Base-by-base conservation (phyloP, 2,329 filamentous ascomycete genomes). In the Pseudocercospora musae region DNA sequence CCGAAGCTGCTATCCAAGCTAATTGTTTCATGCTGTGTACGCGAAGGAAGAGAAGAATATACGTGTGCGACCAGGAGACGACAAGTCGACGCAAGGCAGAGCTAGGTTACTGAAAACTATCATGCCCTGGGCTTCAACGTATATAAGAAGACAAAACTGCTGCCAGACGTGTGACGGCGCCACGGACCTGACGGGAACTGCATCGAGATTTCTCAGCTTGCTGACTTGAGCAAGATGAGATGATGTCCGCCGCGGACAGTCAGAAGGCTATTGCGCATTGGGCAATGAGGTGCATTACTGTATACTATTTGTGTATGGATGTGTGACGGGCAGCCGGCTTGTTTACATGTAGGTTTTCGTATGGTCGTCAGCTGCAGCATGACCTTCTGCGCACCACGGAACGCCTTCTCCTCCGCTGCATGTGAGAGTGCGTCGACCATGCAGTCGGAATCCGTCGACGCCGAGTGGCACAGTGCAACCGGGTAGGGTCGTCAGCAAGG, bases 1-100 rank as follows among this genome's bases (percentile, higher is more conserved):
- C 52, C 52, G 52, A 54, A 54, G 52, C 52, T 54, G 52, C 52
- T 33, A 54, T 54, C 52, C 52, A 54, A 40, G 29, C 29, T 23
- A 23, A 20, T 37, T 13, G 52, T 40, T 23, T 54, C 52, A 54
- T 54, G 52, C n/a, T 37, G 29, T 54, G 52, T 11, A 23, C n/a
- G 20, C 21, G 11, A 18, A 40, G 52, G 21, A 54, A 18, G 18
- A 23, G 31, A 40, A 54, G 52, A 54, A 54, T 54, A n/a, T n/a
- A n/a, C n/a, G 50, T 7, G 20, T 8, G 50, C 9, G 4, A 40
- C 52, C 21, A 40, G 27, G 18, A 52, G 48, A 13, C 48, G 20
- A 52, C 18, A 54, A 13, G 52, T 21, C 27, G 15, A 54, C 7
- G 31, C 31, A 18, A 18, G 18, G 33, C 52, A 21, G 52, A 40